These are phyloP conservation scores for Flagelloscypha sp. DNA, from an alignment of 768 basidiomycete genomes.

Conservation along the genomic window DNA sequence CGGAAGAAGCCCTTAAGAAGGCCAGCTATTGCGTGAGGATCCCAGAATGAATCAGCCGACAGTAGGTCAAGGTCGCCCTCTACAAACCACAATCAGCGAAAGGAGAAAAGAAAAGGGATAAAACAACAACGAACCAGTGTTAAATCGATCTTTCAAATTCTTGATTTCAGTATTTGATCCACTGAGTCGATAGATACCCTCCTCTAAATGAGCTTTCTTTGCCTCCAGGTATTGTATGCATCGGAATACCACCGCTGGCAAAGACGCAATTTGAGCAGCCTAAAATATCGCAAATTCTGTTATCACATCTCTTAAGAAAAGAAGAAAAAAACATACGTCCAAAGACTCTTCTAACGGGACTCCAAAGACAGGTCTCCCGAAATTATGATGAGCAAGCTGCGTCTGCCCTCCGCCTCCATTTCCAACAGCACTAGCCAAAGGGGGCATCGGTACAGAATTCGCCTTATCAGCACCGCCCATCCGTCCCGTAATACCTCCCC, in stretches of 20 bases:
- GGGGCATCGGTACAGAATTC: too few relatives aligned
- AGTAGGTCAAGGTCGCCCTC: constrained; percentile 96
- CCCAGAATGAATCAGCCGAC: constrained; percentile 86
- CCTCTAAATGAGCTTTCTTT: constrained; percentile 91
- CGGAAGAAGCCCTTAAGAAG: constrained; percentile 89
- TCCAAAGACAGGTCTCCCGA: constrained; percentile 86
- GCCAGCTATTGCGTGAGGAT: constrained; percentile 95
- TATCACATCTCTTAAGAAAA: too few relatives aligned
- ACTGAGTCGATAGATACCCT: constrained; percentile 94
- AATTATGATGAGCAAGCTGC: too few relatives aligned
- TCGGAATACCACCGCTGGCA: constrained; percentile 93
- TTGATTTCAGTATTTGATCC: constrained; percentile 96
- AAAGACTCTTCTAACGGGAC: constrained; percentile 83
- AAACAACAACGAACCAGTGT: constrained; percentile 50
- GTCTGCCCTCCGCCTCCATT: too few relatives aligned
- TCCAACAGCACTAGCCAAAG: too few relatives aligned
- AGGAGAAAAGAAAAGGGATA: constrained; percentile 8
- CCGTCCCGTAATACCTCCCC: too few relatives aligned
- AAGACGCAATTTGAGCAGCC: constrained; percentile 77
- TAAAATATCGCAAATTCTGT: too few relatives aligned
- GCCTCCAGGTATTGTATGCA: constrained; percentile 92
- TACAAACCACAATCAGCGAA: constrained; percentile 23
- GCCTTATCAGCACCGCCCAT: too few relatives aligned
- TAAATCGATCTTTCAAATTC: constrained; percentile 86
- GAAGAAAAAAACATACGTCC: too few relatives aligned